Evolutionary conservation across 352 stramenopile species (phyloP), one percentile per base, ranked within the genome.

Genomic region (Globisporangium yorkense): DNA sequence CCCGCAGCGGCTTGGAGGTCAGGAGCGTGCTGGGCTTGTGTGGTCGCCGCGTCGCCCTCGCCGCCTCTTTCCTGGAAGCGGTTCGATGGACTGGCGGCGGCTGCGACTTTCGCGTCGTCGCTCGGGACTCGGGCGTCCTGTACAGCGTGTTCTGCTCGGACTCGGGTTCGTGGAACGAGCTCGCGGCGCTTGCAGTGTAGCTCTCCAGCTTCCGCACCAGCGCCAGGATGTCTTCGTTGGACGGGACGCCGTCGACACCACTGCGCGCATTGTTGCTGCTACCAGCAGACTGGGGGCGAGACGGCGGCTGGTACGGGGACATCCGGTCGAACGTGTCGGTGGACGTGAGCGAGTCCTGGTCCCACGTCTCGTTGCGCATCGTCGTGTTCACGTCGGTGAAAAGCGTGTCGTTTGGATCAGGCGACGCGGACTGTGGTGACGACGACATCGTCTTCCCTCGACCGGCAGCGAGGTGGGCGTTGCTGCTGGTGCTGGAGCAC

Each of bases 381-480:
- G 71, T 67, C 43, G 72, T 78, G 18, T 71, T 61, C 16, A 73
- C 66, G 45, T 80, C 72, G 0, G 72, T 75, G 29, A 71, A 69
- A 29, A 70, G 21, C 15, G 61, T 49, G 51, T 61, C 62, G 20
- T 77, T 62, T 8, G 67, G 18, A 9, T 29, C 27, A 3, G 67
- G 71, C 18, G 54, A 31, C 12, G 24, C 18, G 18, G 16, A 4
- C 20, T 41, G 33, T 21, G 48, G 52, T 21, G 65, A 73, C 10
- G 65, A 66, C 16, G 60, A 65, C 21, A 67, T 61, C 50, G 62
- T 64, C 57, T 39, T 71, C 21, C 71, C 68, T 13, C 57, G 57
- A 16, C 12, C 40, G 40, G n/a, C 16, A 64, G 49, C 70, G 21
- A 44, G n/a, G 2, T 40, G 47, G 12, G 21, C 12, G 4, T 31